A percentile compares a stretch with the other conserved stretches of the same genome.
Evolutionary conservation across 176 grass and related monocot genomes (phyloP).

Genomic region (Calamus simplicifolius): DNA sequence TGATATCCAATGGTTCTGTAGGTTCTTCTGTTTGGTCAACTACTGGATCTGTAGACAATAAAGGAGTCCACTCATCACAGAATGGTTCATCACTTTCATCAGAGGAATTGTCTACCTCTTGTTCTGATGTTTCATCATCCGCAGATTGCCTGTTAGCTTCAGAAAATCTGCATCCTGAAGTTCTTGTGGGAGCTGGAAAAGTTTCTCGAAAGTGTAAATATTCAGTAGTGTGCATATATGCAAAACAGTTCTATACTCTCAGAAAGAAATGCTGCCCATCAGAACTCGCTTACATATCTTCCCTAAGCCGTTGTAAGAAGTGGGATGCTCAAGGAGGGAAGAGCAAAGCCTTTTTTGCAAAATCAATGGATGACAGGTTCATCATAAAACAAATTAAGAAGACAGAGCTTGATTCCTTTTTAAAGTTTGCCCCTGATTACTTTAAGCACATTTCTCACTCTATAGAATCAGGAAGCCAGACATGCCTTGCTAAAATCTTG

Average conservation of each 20-base stretch:
- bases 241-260: slow-evolving; percentile 53
- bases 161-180: slow-evolving; percentile 56
- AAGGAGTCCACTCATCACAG: slow-evolving; percentile 25
- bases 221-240: slow-evolving; percentile 57
- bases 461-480: slow-evolving; percentile 75
- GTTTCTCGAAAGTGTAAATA: slow-evolving; percentile 63
- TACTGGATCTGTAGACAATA: slow-evolving; percentile 47
- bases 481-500: slow-evolving; percentile 93
- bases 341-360: slow-evolving; percentile 86
- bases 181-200: slow-evolving; percentile 40
- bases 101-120: slow-evolving; percentile 26
- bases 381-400: slow-evolving; percentile 99
- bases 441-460: slow-evolving; percentile 72
- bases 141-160: slow-evolving; percentile 27
- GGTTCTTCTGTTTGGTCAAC: slow-evolving; percentile 60
- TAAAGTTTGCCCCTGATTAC: slow-evolving; percentile 82
- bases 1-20: slow-evolving; percentile 9
- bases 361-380: slow-evolving; percentile 84
- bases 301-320: slow-evolving; percentile 77
- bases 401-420: slow-evolving; percentile 94
- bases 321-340: slow-evolving; percentile 99
- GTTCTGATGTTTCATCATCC: slow-evolving; percentile 33
- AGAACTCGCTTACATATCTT: slow-evolving; percentile 75
- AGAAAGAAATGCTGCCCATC: slow-evolving; percentile 89
- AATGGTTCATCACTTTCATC: slow-evolving; percentile 32